Conservation (phyloP, 164 flowering plant genomes). For the Tetrastigma voinierianum region DNA sequence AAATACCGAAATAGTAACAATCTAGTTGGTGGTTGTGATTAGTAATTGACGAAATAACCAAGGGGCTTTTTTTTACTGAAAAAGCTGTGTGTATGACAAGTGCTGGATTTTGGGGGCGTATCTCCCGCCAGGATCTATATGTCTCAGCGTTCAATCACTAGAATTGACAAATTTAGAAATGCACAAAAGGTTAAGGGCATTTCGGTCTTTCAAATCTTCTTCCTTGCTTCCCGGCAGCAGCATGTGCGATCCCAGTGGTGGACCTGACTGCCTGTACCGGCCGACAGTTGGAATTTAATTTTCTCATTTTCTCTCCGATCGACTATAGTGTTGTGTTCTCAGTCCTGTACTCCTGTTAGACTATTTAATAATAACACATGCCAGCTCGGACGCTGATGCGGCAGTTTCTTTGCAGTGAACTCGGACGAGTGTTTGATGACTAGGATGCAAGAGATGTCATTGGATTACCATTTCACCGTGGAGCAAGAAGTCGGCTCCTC, state of each 20-base stretch:
- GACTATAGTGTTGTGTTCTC: too few species aligned
- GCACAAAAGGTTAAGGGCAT: slow-evolving; percentile 1
- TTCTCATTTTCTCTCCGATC: neutral
- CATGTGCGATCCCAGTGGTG: slow-evolving; percentile 34
- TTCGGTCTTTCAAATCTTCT: slow-evolving; percentile 1
- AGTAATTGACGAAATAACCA: too few species aligned
- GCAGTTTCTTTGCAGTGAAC: slow-evolving; percentile 43
- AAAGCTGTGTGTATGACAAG: too few species aligned
- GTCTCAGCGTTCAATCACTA: neutral
- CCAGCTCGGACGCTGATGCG: slow-evolving; percentile 14
- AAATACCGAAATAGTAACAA: too few species aligned
- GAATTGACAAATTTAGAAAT: neutral
- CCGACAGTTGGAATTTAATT: slow-evolving; percentile 9
- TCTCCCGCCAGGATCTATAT: neutral
- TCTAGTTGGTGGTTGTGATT: too few species aligned
- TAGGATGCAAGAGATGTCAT: slow-evolving; percentile 79
- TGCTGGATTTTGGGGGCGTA: neutral
- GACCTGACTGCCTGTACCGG: slow-evolving; percentile 13
- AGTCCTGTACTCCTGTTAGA: too few species aligned
- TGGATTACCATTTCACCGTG: slow-evolving; percentile 76
- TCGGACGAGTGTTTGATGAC: slow-evolving; percentile 68
- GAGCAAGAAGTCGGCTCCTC: slow-evolving; percentile 75
- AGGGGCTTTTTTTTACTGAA: too few species aligned
- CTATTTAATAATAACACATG: neutral
- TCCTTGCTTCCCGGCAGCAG: slow-evolving; percentile 14